Evolutionary conservation across 2,329 filamentous ascomycete genomes (phyloP), one percentile per base, ranked within the genome.

Genomic region (Curvularia eragrostidis): DNA sequence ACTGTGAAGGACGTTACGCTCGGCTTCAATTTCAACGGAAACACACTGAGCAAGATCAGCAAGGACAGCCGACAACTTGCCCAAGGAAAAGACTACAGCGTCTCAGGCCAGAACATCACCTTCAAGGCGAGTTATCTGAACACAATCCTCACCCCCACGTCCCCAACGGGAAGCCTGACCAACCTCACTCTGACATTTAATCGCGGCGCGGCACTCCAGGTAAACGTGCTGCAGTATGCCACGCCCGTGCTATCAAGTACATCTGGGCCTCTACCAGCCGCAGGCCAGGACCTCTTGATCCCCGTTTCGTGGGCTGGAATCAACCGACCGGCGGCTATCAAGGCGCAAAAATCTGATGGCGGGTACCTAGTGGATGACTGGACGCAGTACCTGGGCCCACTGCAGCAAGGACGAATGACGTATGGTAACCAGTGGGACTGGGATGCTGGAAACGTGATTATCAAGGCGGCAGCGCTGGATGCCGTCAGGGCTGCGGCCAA

Each of bases 161-260:
- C 78, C 0, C 63, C 74, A 0, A 74, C 81, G 0, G 84, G 85
- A 0, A 75, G 79, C 23, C 78, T 84, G 55, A 79, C 76, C 13
- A 84, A 82, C 42, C 70, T 87, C 7, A 85, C 82, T 0, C 69
- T 87, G 0, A 69, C 74, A 0, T 87, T 87, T 75, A 82, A 81
- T 0, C 76, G 78, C 0, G 84, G 84, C 3, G 79, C 83, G 0
- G 68, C 78, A 10, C 77, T 82, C 0, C 70, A 72, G 0, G 67
- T 87, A 10, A 77, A 83, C 52, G 65, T 87, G 3, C 76, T 86
- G 1, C 81, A 84, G 58, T 88, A 84, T 81, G 75, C 81, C 47
- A 74, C 77, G 0, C 85, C 85, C 3, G 43, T 23, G 0, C 54
- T 66, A 0, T 41, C 59, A 12, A 39, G 48, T 23, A 72, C 67